phyloP scores from a whole-genome alignment of 164 flowering plant genomes.

The Echeveria elegans region DNA sequence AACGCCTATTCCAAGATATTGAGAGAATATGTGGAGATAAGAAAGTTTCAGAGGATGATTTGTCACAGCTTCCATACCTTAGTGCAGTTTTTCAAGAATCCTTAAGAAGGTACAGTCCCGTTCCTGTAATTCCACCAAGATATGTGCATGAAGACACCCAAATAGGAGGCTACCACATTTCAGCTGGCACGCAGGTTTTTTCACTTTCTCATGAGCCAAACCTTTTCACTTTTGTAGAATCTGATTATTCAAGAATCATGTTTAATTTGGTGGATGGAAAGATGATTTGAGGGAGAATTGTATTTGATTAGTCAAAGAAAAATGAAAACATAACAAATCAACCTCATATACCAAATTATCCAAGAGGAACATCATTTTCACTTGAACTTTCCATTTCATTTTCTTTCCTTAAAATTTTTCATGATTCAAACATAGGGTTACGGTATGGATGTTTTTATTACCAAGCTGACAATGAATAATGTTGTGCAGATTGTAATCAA shows the following conservation, averaged over 20 bases:
- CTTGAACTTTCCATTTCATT: neutral
- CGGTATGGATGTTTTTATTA: too few relatives aligned
- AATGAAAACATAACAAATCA: too few relatives aligned
- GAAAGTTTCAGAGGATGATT: constrained; percentile 53
- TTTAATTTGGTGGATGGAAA: neutral
- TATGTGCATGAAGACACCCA: constrained; percentile 78
- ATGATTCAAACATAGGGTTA: too few relatives aligned
- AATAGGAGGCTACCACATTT: constrained; percentile 68
- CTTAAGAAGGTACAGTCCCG: constrained; percentile 72
- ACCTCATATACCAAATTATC: too few relatives aligned
- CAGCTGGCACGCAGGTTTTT: constrained; percentile 72
- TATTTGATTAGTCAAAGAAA: too few relatives aligned
- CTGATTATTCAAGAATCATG: neutral
- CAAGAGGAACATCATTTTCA: too few relatives aligned
- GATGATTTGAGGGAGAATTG: too few relatives aligned
- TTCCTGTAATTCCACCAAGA: constrained; percentile 63
- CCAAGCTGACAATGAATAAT: too few relatives aligned
- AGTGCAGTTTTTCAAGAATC: constrained; percentile 83
- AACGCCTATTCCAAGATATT: constrained; percentile 45
- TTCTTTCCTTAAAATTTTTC: too few relatives aligned
- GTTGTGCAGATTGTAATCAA: constrained; percentile 64
- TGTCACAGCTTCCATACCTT: constrained; percentile 64
- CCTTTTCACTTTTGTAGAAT: neutral
- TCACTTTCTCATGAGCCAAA: neutral
- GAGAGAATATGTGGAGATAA: constrained; percentile 48